phyloP scores from a whole-genome alignment of 2,329 filamentous ascomycete species.

The Ophiosphaerella herpotricha region DNA sequence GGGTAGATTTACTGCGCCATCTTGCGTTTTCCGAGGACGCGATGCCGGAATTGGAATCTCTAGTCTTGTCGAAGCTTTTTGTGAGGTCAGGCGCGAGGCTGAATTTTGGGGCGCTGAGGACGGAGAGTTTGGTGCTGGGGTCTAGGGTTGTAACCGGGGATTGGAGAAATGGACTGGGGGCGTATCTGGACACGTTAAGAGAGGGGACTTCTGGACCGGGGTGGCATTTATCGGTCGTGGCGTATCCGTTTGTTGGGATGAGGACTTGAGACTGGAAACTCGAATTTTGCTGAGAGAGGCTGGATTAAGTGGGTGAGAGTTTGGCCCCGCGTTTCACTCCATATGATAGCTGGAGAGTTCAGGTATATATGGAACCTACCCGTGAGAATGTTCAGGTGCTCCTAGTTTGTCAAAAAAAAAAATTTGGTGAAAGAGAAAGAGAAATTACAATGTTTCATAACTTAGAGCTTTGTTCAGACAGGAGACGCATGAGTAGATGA shows the following conservation, averaged over 20 bases:
- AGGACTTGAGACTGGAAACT: not conserved
- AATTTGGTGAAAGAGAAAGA: no score
- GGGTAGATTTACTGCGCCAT: constrained; percentile 17
- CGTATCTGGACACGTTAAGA: constrained; percentile 3
- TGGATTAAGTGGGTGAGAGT: no score
- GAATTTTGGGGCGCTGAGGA: not conserved
- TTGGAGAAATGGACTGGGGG: constrained; percentile 9
- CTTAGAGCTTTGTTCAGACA: no score
- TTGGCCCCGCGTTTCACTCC: no score
- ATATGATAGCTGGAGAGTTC: no score
- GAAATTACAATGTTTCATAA: no score
- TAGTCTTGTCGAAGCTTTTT: constrained; percentile 19
- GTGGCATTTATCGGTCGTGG: constrained; percentile 22
- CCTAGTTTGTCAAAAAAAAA: no score
- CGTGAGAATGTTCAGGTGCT: no score
- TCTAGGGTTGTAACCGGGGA: constrained; percentile 4
- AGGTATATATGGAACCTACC: no score
- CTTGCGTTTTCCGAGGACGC: constrained; percentile 7
- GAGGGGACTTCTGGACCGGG: constrained; percentile 11
- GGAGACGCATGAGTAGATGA: no score
- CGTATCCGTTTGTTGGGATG: constrained; percentile 24
- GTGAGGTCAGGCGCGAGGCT: constrained; percentile 4
- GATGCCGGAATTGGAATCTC: constrained; percentile 8
- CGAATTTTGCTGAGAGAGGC: no score
- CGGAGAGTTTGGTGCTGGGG: constrained; percentile 5